These are phyloP conservation scores for Yarrowia alimentaria DNA, from an alignment of 805 yeast genomes.

Conservation along the genomic window DNA sequence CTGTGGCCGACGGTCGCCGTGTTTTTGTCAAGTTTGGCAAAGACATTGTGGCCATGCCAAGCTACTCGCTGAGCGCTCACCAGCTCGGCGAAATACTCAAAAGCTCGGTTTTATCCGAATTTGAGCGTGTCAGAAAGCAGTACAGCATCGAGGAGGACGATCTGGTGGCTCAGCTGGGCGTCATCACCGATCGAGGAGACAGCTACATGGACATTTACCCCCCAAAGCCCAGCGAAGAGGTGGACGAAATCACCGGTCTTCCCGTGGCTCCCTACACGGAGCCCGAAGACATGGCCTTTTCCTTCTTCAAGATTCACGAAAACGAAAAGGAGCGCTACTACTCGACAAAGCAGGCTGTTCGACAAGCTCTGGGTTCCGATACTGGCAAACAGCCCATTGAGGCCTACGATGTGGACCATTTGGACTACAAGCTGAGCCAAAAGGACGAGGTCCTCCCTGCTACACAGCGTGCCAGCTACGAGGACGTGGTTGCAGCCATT, in stretches of 20 bases:
- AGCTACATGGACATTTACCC: not conserved
- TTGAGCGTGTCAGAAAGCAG: not conserved
- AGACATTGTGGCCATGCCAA: not conserved
- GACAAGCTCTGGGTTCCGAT: not conserved
- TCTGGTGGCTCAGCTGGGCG: not conserved
- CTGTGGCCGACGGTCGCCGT: not conserved
- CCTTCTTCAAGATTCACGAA: not conserved
- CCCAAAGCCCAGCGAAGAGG: not conserved
- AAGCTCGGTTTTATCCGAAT: not conserved
- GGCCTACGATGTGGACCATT: too few relatives aligned
- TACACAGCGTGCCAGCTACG: not conserved
- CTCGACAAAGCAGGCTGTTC: not conserved
- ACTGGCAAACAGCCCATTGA: too few relatives aligned
- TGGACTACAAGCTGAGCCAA: too few relatives aligned
- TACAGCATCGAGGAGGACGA: not conserved
- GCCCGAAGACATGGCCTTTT: not conserved
- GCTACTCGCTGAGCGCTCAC: not conserved
- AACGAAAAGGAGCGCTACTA: not conserved
- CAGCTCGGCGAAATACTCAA: not conserved
- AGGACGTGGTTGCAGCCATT: not conserved
- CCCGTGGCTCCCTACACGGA: not conserved
- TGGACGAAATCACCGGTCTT: not conserved
- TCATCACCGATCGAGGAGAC: not conserved
- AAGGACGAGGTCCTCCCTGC: not conserved
- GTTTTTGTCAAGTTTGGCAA: not conserved